phyloP scores from a whole-genome alignment of 805 yeast genomes.

The Myxozyma geophila region DNA sequence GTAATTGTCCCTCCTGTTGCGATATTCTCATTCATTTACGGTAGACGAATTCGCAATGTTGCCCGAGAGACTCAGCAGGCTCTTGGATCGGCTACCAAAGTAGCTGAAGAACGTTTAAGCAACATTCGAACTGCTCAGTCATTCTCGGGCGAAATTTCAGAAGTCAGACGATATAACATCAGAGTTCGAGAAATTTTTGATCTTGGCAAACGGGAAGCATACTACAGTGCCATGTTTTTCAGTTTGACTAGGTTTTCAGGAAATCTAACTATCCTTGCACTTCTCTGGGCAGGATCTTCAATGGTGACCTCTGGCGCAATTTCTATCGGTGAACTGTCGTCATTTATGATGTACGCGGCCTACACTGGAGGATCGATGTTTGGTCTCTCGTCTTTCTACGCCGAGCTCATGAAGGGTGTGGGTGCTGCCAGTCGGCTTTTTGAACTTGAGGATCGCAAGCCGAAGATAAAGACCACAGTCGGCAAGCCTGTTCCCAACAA shows the following conservation, averaged over 20 bases:
- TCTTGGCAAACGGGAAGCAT: conserved; percentile 81
- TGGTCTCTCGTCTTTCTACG: conserved; percentile 87
- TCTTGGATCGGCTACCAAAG: conserved; percentile 83
- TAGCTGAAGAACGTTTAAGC: conserved; percentile 86
- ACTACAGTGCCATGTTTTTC: conserved; percentile 33
- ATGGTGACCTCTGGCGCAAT: conserved; percentile 78
- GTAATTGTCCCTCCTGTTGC: conserved; percentile 82
- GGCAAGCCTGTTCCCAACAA: conserved; percentile 51
- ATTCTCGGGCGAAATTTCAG: conserved; percentile 81
- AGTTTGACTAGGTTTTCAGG: conserved; percentile 75
- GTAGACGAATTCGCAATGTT: conserved; percentile 72
- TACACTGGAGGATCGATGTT: conserved; percentile 92
- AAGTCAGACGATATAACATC: conserved; percentile 72
- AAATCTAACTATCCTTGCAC: conserved; percentile 74
- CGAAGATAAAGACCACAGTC: conserved; percentile 66
- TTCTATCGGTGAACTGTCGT: conserved; percentile 85
- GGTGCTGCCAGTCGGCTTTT: conserved; percentile 94
- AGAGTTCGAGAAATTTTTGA: conserved; percentile 68
- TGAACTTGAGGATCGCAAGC: conserved; percentile 79
- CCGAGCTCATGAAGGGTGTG: conserved; percentile 95
- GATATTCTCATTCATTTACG: conserved; percentile 78
- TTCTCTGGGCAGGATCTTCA: conserved; percentile 78
- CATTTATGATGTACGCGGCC: conserved; percentile 93
- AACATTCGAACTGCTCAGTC: conserved; percentile 88
- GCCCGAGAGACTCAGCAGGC: conserved; percentile 81